phyloP scores from a whole-genome alignment of 2,329 filamentous ascomycete genomes.

The Grosmannia penicillata region DNA sequence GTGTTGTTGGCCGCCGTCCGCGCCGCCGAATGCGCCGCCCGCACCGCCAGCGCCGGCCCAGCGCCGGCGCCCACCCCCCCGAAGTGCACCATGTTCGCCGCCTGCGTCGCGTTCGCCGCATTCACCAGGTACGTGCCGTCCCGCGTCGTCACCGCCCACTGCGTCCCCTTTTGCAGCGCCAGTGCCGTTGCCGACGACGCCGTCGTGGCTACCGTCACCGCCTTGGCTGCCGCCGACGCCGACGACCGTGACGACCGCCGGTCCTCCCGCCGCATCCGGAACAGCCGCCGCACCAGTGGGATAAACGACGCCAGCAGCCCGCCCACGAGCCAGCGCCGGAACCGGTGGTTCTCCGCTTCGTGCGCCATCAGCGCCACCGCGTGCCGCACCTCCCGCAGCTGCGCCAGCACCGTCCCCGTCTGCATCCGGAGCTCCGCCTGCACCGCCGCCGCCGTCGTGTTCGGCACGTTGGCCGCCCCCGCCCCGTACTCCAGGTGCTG shows the following conservation, averaged over 20 bases:
- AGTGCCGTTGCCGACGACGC: too few relatives aligned
- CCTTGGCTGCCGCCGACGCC: neutral
- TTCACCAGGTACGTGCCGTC: too few relatives aligned
- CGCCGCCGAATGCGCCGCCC: neutral
- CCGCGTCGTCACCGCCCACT: too few relatives aligned
- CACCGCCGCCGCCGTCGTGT: constrained; percentile 20
- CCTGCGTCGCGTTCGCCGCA: too few relatives aligned
- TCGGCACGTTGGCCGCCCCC: constrained; percentile 13
- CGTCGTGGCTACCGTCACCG: neutral
- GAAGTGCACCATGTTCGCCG: too few relatives aligned
- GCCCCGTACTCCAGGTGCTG: constrained; percentile 11
- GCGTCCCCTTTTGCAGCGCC: too few relatives aligned
- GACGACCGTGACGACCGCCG: neutral
- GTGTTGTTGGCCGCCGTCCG: constrained; percentile 32
- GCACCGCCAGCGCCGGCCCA: neutral
- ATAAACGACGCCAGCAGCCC: constrained; percentile 36
- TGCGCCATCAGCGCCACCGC: constrained; percentile 28
- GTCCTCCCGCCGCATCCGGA: constrained; percentile 26
- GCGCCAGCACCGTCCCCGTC: constrained; percentile 24
- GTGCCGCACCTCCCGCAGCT: constrained; percentile 27
- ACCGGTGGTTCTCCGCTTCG: constrained; percentile 31
- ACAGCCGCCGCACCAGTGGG: constrained; percentile 35
- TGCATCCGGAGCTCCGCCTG: constrained; percentile 28
- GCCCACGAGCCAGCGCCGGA: constrained; percentile 37
- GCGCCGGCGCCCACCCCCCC: neutral